A percentile compares a stretch with the other conserved stretches of the same genome.
phyloP scores from a whole-genome alignment of 768 basidiomycete genomes.

The Boletus reticulatus region DNA sequence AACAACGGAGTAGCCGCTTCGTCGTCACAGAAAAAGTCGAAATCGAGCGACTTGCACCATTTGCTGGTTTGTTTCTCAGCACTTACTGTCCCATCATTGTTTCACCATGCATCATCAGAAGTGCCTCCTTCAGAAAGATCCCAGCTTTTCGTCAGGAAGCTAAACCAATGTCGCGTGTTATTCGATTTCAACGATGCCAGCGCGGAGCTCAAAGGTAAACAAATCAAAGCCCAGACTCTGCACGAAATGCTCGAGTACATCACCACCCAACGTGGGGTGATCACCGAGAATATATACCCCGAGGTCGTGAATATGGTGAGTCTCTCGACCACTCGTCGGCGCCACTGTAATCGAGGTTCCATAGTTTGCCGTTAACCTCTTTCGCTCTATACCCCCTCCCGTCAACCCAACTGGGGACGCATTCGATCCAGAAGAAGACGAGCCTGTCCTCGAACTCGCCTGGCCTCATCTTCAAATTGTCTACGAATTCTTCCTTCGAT shows the following conservation, averaged over 20 bases:
- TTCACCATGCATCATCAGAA: conserved; percentile 47
- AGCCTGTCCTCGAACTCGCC: conserved; percentile 96
- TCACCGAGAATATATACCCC: conserved; percentile 96
- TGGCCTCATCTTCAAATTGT: conserved; percentile 99
- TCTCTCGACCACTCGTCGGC: neutral
- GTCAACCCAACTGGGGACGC: conserved; percentile 98
- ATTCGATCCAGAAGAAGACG: conserved; percentile 99
- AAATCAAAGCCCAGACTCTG: conserved; percentile 96
- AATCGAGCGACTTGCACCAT: conserved; percentile 90
- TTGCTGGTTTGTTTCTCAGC: conserved; percentile 55
- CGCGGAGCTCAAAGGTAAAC: conserved; percentile 93
- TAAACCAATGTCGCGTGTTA: conserved; percentile 93
- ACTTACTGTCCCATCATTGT: conserved; percentile 8
- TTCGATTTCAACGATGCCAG: conserved; percentile 99
- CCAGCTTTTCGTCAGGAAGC: conserved; percentile 89
- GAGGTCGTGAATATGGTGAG: conserved; percentile 98
- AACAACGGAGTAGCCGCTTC: conserved; percentile 96
- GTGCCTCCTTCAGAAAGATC: conserved; percentile 85
- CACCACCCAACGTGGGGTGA: conserved; percentile 92
- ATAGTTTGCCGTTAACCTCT: conserved; percentile 97
- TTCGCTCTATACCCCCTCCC: conserved; percentile 99
- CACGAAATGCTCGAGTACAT: conserved; percentile 99
- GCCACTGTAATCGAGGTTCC: conserved; percentile 6
- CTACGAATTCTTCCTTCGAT: conserved; percentile 99
- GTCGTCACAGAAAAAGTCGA: conserved; percentile 96